Conservation (phyloP, 164 flowering plant species). For the Akebia trifoliata region DNA sequence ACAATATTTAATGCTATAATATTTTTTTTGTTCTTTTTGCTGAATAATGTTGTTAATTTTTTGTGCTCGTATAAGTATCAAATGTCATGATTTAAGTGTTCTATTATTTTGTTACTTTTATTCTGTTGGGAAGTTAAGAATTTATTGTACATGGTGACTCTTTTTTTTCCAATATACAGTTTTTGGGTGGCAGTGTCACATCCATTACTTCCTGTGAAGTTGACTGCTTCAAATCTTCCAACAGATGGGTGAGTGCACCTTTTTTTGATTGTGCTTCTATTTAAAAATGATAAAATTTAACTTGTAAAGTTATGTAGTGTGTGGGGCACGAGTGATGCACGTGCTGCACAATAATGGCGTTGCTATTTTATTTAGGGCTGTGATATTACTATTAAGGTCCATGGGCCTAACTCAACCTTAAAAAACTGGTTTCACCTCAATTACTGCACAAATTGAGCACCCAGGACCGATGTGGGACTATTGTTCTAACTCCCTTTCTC, state of each 20-base stretch:
- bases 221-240: conserved; percentile 47
- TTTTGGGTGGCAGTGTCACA: conserved; percentile 67
- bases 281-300: neutral
- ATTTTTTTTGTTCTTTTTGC: neutral
- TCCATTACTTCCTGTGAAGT: conserved; percentile 74
- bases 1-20: neutral
- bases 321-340: no score
- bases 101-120: neutral
- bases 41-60: neutral
- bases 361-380: no score
- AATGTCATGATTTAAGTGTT: neutral
- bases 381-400: no score
- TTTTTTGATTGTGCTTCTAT: neutral
- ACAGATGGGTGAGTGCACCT: conserved; percentile 67
- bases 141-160: no score
- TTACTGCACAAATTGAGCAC: no score
- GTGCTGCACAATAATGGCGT: no score
- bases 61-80: no score
- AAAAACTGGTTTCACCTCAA: no score
- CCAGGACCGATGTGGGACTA: no score
- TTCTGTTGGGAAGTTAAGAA: neutral
- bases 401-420: no score
- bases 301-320: no score
- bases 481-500: no score
- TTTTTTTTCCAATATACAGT: conserved; percentile 40